These are phyloP conservation scores for Penicillium vulpinum DNA, from an alignment of 2,329 filamentous ascomycete genomes.

Conservation along the genomic window DNA sequence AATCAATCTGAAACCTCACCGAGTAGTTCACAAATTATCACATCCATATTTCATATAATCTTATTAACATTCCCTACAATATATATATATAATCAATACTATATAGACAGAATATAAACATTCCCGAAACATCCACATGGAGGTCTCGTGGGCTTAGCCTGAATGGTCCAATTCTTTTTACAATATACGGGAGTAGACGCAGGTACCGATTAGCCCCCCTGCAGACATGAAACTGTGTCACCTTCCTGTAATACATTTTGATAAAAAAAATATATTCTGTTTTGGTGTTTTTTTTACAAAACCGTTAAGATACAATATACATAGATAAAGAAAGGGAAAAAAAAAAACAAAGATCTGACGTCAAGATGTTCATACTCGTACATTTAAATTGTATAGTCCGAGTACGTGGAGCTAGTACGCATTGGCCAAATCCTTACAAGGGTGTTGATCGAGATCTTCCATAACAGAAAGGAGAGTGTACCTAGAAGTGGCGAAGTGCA, in stretches of 20 bases:
- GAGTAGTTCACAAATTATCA: no score
- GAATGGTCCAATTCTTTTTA: slow-evolving; percentile 4
- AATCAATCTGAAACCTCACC: no score
- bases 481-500: slow-evolving; percentile 15
- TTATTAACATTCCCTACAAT: no score
- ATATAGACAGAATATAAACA: neutral
- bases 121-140: slow-evolving; percentile 21
- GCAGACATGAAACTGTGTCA: slow-evolving; percentile 8
- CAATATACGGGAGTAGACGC: slow-evolving; percentile 21
- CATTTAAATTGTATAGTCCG: neutral
- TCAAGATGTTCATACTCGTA: neutral
- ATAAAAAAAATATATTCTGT: no score
- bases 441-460: slow-evolving; percentile 1
- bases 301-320: neutral
- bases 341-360: neutral
- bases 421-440: neutral
- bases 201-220: slow-evolving; percentile 19
- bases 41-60: no score
- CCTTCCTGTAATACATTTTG: neutral
- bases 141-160: slow-evolving; percentile 24
- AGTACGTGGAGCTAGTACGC: neutral
- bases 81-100: no score
- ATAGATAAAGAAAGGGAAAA: neutral
- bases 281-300: neutral
- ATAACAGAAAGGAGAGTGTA: slow-evolving; percentile 1